Percentiles rank a stretch among this genome's conserved stretches.
These are phyloP conservation scores for Wallacemonas sp. DNA, from an alignment of 208 protist species.

Conservation along the genomic window DNA sequence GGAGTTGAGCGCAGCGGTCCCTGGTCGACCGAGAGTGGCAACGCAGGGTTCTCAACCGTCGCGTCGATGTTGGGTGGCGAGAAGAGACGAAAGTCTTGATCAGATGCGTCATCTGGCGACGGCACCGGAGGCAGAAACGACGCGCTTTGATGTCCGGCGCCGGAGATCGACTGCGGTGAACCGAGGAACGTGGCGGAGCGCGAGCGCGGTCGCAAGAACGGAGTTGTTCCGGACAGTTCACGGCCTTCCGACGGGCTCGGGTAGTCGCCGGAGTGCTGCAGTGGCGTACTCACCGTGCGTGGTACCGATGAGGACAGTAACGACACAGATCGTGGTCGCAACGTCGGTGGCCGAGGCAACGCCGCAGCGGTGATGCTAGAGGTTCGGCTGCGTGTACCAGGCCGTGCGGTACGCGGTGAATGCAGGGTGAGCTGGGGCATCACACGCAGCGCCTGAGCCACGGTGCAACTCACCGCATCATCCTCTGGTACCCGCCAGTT, in stretches of 20 bases:
- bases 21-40: not conserved
- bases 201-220: not conserved
- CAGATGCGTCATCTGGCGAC: not conserved
- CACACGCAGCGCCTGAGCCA: not conserved
- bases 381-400: not conserved
- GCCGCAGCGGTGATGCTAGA: not conserved
- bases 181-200: not conserved
- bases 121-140: not conserved
- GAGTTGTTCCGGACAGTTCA: not conserved
- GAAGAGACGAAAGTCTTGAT: not conserved
- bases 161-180: not conserved
- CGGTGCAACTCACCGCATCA: not conserved
- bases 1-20: not conserved
- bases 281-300: not conserved
- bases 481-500: conserved; percentile 1
- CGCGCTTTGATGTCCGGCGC: not conserved
- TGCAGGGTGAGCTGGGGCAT: not conserved
- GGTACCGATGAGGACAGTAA: not conserved
- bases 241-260: not conserved
- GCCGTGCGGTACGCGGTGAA: not conserved
- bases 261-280: not conserved
- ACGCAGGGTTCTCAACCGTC: conserved; percentile 1
- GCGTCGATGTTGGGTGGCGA: not conserved
- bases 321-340: not conserved
- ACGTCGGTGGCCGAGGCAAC: not conserved